Base-by-base conservation (phyloP, 345 rosid species). In the Eutrema japonicum region DNA sequence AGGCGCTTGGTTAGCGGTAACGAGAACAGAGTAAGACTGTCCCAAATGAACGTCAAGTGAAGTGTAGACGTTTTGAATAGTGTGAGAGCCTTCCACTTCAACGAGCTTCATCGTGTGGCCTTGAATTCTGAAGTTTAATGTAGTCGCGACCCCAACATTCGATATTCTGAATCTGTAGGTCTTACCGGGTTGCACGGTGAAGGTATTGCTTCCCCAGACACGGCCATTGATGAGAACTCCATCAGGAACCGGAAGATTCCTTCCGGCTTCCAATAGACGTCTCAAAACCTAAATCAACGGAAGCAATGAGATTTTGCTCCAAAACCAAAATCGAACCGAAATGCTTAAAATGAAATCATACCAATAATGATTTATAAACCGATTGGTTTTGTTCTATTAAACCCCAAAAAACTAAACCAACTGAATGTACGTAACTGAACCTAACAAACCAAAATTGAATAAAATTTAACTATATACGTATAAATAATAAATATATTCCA, bases 201-300 rank as follows among this genome's bases (percentile, higher is more conserved):
- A 87, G 45, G 79, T 79, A 63, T 83, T 83, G 50, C 96, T 92
- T 60, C 84, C 84, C 82, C 90, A 86, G 10, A 96, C 96, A 9
- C 93, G 93, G 27, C 99, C 99, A 45, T 95, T 95, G 84, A 95
- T 92, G 73, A 89, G 86, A 73, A 95, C 88, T 6, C 96, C 99
- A 77, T 90, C 93, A 12, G 97, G 90, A 22, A 76, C 57, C 3
- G 96, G 93, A 30, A 95, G 82, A 73, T 76, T 83, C 52, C 78
- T 79, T 11, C 99, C 99, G 0, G 68, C 70, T 32, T 92, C 96
- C 50, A 88, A 70, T 6, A 73, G 49, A 42, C 84, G 92, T 77
- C 82, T 85, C 76, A 90, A 59, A 18, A 74, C 77, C 96, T 90
- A 46, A 40, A 2, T 10, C 14, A 14, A 22, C 32, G 29, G 40